Base-by-base conservation (phyloP, 2,329 filamentous ascomycete species). In the Escovopsis sp. region DNA sequence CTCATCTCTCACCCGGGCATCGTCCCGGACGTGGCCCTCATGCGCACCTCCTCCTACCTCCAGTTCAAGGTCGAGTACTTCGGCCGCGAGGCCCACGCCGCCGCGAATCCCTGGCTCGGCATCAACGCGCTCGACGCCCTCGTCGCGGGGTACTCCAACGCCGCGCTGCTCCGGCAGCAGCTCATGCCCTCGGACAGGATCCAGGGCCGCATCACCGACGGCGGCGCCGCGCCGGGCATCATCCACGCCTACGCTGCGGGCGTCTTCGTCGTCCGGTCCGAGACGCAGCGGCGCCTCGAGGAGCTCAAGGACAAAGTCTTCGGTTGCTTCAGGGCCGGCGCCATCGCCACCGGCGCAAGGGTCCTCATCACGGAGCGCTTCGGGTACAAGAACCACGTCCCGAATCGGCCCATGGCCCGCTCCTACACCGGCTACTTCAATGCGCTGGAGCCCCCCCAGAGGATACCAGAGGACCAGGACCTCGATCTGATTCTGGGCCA, bases 121-220 rank as follows among this genome's bases (percentile, higher is more conserved):
- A 61, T 72, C 49, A 77, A 77, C 50, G 72, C 72, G 0, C 63
- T 76, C 2, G 73, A 78, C 50, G 72, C 71, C 1, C 49, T 74
- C 16, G 57, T 77, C 3, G 58, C 62, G 1, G 65, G 59, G 6
- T 70, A 70, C 50, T 65, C 63, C 39, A 58, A 57, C 35, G 51
- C 76, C 6, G 64, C 68, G 0, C 59, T 70, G 6, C 60, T 77
- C 30, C 65, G 73, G 3, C 72, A 76, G 55, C 72, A 77, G 54
- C 65, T 68, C 5, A 60, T 65, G 53, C 70, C 72, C 0, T 66
- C 66, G 10, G 67, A 70, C 46, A 56, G 66, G 35, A 62, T 70
- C 47, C 54, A 72, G 46, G 62, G 67, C n/a, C 63, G 69, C 36
- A 70, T 77, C 45, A 64, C 64, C 0, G 52, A 73, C 45, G 70